These are phyloP conservation scores for Pythium volutum DNA, from an alignment of 352 stramenopile species.

Conservation along the genomic window DNA sequence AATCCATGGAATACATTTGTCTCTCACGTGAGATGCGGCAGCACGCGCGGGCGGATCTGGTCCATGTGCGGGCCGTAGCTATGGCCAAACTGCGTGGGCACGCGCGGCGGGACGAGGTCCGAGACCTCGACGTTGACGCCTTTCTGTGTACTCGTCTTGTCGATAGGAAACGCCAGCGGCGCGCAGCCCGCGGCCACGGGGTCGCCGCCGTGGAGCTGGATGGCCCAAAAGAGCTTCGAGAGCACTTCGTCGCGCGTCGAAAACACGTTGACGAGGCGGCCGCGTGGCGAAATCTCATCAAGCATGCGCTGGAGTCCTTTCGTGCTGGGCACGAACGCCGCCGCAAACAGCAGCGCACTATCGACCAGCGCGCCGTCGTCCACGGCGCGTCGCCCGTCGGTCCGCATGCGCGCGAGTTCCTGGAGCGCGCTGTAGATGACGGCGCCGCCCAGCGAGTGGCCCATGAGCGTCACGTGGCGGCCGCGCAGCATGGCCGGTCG, in stretches of 20 bases:
- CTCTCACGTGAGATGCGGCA: constrained; percentile 39
- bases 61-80: constrained; percentile 76
- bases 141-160: constrained; percentile 15
- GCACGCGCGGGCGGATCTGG: constrained; percentile 43
- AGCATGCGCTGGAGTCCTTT: constrained; percentile 38
- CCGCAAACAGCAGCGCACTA: constrained; percentile 68
- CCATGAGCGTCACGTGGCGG: constrained; percentile 65
- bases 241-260: constrained; percentile 71
- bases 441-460: constrained; percentile 74
- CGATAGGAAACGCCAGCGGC: constrained; percentile 24
- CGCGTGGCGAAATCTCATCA: constrained; percentile 34
- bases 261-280: constrained; percentile 79
- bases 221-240: constrained; percentile 69
- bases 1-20: not conserved
- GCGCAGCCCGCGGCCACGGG: constrained; percentile 53
- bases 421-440: constrained; percentile 75
- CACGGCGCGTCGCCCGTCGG: constrained; percentile 6
- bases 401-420: constrained; percentile 50
- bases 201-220: constrained; percentile 44
- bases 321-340: constrained; percentile 50
- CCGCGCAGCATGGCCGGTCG: constrained; percentile 43
- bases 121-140: constrained; percentile 71
- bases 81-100: constrained; percentile 78
- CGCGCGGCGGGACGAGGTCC: constrained; percentile 47
- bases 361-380: constrained; percentile 29